phyloP scores from a whole-genome alignment of 2,329 filamentous ascomycete species.

The Ceratocystis cubensis region DNA sequence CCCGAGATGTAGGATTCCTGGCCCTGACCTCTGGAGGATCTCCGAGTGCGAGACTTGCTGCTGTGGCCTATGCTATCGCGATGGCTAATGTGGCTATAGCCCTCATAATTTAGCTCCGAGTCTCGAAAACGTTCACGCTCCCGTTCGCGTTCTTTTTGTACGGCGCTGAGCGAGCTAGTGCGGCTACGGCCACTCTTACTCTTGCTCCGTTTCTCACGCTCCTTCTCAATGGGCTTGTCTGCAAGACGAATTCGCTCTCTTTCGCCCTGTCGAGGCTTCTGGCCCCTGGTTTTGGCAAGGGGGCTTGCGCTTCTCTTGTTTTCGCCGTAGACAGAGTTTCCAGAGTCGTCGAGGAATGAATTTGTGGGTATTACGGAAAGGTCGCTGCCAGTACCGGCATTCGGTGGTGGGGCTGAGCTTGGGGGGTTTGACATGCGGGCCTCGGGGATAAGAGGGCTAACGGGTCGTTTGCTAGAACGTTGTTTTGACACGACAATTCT shows the following conservation, averaged over 20 bases:
- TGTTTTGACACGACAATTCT: slow-evolving; percentile 8
- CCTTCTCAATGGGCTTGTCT: slow-evolving; percentile 30
- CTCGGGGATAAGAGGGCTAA: slow-evolving; percentile 51
- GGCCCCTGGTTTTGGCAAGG: slow-evolving; percentile 26
- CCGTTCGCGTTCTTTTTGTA: slow-evolving; percentile 23
- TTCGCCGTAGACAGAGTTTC: slow-evolving; percentile 29
- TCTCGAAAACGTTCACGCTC: slow-evolving; percentile 9
- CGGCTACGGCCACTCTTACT: slow-evolving; percentile 30
- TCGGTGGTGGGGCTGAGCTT: slow-evolving; percentile 37
- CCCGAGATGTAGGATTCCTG: slow-evolving; percentile 42
- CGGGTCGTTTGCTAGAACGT: slow-evolving; percentile 42
- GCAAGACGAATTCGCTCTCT: slow-evolving; percentile 18
- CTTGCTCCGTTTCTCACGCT: slow-evolving; percentile 34
- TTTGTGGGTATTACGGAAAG: slow-evolving; percentile 63
- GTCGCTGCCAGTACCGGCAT: slow-evolving; percentile 60
- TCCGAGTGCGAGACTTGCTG: slow-evolving; percentile 14
- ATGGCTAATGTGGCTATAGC: slow-evolving; percentile 15
- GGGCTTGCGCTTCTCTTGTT: slow-evolving; percentile 17
- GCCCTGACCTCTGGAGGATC: slow-evolving; percentile 34
- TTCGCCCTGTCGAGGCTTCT: slow-evolving; percentile 34
- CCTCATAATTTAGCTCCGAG: slow-evolving; percentile 13
- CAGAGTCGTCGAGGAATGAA: slow-evolving; percentile 49
- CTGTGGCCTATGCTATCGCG: slow-evolving; percentile 17
- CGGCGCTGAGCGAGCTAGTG: slow-evolving; percentile 24
- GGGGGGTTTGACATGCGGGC: slow-evolving; percentile 27